Conservation (phyloP, 2,329 filamentous ascomycete genomes). For the Colletotrichum plurivorum region DNA sequence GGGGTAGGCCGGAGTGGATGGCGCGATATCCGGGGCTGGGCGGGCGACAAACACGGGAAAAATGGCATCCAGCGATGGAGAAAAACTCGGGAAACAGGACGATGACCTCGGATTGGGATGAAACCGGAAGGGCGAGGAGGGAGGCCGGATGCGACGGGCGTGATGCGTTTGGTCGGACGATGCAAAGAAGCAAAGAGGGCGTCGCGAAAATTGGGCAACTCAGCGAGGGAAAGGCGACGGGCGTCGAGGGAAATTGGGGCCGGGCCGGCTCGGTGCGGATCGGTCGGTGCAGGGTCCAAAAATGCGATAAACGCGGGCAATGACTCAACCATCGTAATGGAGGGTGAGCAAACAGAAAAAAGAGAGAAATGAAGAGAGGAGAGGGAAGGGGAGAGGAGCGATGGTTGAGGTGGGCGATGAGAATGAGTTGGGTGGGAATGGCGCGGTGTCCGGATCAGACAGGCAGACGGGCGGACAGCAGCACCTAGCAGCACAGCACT, state of each 20-base stretch:
- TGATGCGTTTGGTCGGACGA: slow-evolving; percentile 16
- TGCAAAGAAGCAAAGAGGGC: slow-evolving; percentile 18
- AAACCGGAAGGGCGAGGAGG: slow-evolving; percentile 15
- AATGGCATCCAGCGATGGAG: slow-evolving; percentile 17
- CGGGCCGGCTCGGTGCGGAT: slow-evolving; percentile 22
- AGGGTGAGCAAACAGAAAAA: slow-evolving; percentile 29
- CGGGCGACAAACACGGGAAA: background rate
- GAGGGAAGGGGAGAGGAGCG: slow-evolving; percentile 31
- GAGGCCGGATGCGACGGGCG: slow-evolving; percentile 33
- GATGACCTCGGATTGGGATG: slow-evolving; percentile 5
- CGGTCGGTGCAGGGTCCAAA: slow-evolving; percentile 22
- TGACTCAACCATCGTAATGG: slow-evolving; percentile 37
- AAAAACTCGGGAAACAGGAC: slow-evolving; percentile 21
- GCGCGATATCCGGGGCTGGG: slow-evolving; percentile 20
- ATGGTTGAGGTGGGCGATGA: slow-evolving; percentile 42
- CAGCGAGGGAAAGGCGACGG: slow-evolving; percentile 33
- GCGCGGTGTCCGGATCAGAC: slow-evolving; percentile 38
- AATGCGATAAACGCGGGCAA: slow-evolving; percentile 17
- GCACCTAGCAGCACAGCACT: background rate
- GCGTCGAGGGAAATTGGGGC: slow-evolving; percentile 34
- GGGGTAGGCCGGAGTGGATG: background rate
- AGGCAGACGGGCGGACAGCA: background rate
- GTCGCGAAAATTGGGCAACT: slow-evolving; percentile 34
- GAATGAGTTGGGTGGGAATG: slow-evolving; percentile 40
- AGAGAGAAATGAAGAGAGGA: slow-evolving; percentile 25